phyloP scores from a whole-genome alignment of 306 rosid species.

The Fragaria ananassa region DNA sequence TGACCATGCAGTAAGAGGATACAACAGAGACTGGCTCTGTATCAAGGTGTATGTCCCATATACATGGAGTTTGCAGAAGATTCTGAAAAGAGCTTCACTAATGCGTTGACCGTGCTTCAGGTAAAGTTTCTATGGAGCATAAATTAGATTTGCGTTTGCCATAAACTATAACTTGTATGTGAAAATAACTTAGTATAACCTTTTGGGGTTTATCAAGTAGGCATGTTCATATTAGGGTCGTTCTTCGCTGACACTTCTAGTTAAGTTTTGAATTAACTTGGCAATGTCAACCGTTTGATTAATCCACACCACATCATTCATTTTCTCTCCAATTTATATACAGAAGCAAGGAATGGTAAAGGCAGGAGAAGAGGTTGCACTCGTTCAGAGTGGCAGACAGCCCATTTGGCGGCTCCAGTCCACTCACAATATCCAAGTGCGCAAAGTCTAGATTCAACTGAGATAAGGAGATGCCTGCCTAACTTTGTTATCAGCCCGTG shows the following conservation, averaged over 20 bases:
- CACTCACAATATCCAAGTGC: conserved; percentile 93
- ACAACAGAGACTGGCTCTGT: conserved; percentile 76
- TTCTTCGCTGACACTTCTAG: not conserved
- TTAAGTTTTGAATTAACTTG: not conserved
- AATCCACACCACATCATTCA: not conserved
- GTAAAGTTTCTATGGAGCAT: conserved; percentile 31
- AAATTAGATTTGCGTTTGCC: too few species aligned
- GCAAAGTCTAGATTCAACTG: conserved; percentile 45
- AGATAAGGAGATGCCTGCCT: not conserved
- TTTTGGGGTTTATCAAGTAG: not conserved
- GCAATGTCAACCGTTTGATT: not conserved
- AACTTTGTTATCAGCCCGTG: conserved; percentile 8
- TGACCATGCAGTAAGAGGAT: conserved; percentile 68
- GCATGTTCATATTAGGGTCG: not conserved
- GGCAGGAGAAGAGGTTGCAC: conserved; percentile 95
- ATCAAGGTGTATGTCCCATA: conserved; percentile 92
- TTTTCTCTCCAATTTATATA: conserved; percentile 11
- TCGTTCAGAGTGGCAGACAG: conserved; percentile 94
- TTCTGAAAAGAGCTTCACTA: conserved; percentile 63
- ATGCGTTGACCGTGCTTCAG: conserved; percentile 64
- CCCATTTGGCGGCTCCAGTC: conserved; percentile 99
- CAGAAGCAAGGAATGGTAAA: conserved; percentile 95
- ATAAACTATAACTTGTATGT: not conserved
- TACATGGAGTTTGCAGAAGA: conserved; percentile 81
- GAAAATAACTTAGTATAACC: not conserved